Evolutionary conservation across 1,284 basidiomycete species (phyloP), one percentile per base, ranked within the genome.

Genomic region (Naganishia albida): DNA sequence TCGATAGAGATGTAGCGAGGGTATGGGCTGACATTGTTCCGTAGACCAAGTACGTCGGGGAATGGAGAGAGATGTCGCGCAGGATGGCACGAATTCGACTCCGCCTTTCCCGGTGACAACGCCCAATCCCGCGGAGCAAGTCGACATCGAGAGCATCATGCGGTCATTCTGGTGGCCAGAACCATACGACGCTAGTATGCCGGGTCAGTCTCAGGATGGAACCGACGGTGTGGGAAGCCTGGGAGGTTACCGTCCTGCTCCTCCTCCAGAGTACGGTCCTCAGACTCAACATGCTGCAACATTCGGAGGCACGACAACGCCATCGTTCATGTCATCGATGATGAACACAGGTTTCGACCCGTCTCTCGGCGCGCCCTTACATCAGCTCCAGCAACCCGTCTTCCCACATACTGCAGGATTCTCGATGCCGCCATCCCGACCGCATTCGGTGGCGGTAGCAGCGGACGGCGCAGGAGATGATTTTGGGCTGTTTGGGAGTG

Each of bases 291-390:
- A 25, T 10, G 49, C 25, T 26, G 15, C 49, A 4, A 34, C 49
- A 3, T 15, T 43, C 16, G 49, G 49, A 8, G 16, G n/a, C 2
- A 34, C 56, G 30, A 20, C 39, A 4, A 25, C 34, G 2, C 44
- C 57, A 26, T 48, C 34, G n/a, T 49, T 40, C 20, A 15, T 34
- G 12, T 50, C 46, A 2, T 46, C 26, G 13, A 60, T 50, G 46
- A 60, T 60, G 57, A 60, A 60, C 12, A 60, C 57, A 4, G 57
- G 57, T 40, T 60, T 60, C 46, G 57, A 60, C 39, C 57, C 57
- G 1, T 60, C 57, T 7, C 57, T 60, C 20, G 57, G 46, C 44
- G 46, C 57, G 6, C 57, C 57, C 1, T 39, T 60, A 15, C 57
- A 60, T n/a, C 57, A 60, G 43, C 20, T 60, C 7, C 57, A 60